Evolutionary conservation across 148 eudicot genomes (phyloP).

Genomic region (Camellia japonica): DNA sequence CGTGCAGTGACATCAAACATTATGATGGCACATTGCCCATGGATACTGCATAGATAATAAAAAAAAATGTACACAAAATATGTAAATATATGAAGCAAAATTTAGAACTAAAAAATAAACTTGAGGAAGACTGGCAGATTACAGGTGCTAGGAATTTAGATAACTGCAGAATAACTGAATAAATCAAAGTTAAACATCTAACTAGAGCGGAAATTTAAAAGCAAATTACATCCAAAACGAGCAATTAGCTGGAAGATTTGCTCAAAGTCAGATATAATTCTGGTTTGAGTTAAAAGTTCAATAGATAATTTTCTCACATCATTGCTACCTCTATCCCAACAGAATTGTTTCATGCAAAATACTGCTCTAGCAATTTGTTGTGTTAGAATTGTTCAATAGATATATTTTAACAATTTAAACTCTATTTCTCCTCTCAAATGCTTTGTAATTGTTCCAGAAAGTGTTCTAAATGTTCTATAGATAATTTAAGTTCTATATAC

Average conservation of each 20-base stretch:
- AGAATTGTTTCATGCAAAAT: not conserved
- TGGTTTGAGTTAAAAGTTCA: too few relatives aligned
- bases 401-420: not conserved
- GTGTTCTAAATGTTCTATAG: not conserved
- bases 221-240: too few relatives aligned
- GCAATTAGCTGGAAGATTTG: too few relatives aligned
- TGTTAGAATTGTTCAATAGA: not conserved
- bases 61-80: not conserved
- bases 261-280: too few relatives aligned
- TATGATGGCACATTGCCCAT: conserved; percentile 30
- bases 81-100: not conserved
- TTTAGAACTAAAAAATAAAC: not conserved
- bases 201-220: not conserved
- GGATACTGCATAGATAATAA: conserved; percentile 23
- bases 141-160: too few relatives aligned
- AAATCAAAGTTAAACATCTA: too few relatives aligned
- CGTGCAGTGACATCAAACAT: too few relatives aligned
- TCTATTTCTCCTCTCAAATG: not conserved
- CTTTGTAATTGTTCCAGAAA: not conserved
- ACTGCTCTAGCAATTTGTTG: not conserved
- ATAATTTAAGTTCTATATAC: not conserved
- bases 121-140: not conserved
- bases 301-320: not conserved
- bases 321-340: not conserved
- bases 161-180: too few relatives aligned